phyloP scores from a whole-genome alignment of 345 rosid species.

The Boechera retrofracta region DNA sequence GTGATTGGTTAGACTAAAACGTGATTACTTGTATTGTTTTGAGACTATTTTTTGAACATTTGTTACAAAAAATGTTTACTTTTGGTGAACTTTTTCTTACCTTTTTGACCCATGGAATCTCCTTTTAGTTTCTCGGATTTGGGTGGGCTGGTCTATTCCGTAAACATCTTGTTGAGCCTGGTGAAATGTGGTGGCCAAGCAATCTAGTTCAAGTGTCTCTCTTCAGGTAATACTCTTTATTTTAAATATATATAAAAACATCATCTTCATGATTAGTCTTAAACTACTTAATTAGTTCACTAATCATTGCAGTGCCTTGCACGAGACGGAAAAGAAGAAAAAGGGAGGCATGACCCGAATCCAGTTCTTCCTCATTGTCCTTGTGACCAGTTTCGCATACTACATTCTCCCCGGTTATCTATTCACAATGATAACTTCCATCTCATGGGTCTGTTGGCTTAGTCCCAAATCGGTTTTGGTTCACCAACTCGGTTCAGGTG shows the following conservation, averaged over 20 bases:
- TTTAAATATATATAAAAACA: background rate
- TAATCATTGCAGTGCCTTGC: conserved; percentile 63
- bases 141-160: conserved; percentile 91
- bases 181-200: conserved; percentile 91
- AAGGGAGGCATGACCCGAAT: conserved; percentile 56
- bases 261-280: conserved; percentile 4
- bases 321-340: conserved; percentile 60
- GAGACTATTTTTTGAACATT: background rate
- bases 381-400: conserved; percentile 69
- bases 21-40: conserved; percentile 13
- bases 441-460: conserved; percentile 89
- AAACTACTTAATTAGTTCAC: background rate
- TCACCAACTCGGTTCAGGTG: conserved; percentile 82
- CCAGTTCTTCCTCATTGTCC: conserved; percentile 69
- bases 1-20: conserved; percentile 19
- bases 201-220: conserved; percentile 81
- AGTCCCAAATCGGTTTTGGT: conserved; percentile 64
- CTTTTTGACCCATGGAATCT: background rate
- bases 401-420: conserved; percentile 70
- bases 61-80: background rate
- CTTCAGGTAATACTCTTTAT: conserved; percentile 56
- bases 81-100: background rate
- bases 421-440: conserved; percentile 54
- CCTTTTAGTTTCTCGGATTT: conserved; percentile 66
- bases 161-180: conserved; percentile 78